Percentiles rank a stretch among this genome's conserved stretches.
phyloP scores from a whole-genome alignment of 2,329 filamentous ascomycete species.

The Ploettnerulaceae sp. region DNA sequence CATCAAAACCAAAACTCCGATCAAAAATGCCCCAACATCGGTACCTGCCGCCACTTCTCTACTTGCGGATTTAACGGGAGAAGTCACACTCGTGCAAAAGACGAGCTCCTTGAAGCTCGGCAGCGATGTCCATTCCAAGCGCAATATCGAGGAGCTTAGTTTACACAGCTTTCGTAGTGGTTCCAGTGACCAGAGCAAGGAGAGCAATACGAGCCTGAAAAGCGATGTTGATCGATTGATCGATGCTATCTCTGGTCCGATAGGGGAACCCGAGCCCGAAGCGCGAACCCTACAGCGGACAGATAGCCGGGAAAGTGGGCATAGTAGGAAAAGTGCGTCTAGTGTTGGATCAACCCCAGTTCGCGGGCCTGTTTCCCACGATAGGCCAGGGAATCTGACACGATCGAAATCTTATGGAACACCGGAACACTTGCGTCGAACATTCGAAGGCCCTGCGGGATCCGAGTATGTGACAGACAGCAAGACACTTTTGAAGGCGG shows the following conservation, averaged over 20 bases:
- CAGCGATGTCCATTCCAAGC: conserved; percentile 12
- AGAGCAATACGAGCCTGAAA: conserved; percentile 41
- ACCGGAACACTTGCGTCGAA: conserved; percentile 19
- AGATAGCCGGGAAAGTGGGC: conserved; percentile 21
- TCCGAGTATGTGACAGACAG: conserved; percentile 38
- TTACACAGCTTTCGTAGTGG: conserved; percentile 27
- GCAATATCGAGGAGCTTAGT: conserved; percentile 27
- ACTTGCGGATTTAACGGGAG: conserved; percentile 38
- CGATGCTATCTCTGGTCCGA: conserved; percentile 62
- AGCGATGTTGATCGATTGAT: conserved; percentile 68
- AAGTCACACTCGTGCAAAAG: conserved; percentile 58
- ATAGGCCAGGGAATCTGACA: conserved; percentile 11
- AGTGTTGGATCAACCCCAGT: conserved; percentile 14
- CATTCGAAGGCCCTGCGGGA: conserved; percentile 36
- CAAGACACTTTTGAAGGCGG: conserved; percentile 39
- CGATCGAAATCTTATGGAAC: conserved; percentile 24
- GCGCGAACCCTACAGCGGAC: conserved; percentile 18
- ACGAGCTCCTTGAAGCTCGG: conserved; percentile 30
- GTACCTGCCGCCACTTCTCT: conserved; percentile 12
- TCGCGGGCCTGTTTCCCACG: not conserved
- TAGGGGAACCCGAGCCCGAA: conserved; percentile 37
- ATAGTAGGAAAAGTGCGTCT: conserved; percentile 19
- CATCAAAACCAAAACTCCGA: not conserved
- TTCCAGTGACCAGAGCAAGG: conserved; percentile 28
- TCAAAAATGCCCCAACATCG: not conserved